Percentiles rank a stretch among this genome's conserved stretches.
These are phyloP conservation scores for Aspergillus novofumigatus DNA, from an alignment of 2,329 filamentous ascomycete species.

Conservation along the genomic window DNA sequence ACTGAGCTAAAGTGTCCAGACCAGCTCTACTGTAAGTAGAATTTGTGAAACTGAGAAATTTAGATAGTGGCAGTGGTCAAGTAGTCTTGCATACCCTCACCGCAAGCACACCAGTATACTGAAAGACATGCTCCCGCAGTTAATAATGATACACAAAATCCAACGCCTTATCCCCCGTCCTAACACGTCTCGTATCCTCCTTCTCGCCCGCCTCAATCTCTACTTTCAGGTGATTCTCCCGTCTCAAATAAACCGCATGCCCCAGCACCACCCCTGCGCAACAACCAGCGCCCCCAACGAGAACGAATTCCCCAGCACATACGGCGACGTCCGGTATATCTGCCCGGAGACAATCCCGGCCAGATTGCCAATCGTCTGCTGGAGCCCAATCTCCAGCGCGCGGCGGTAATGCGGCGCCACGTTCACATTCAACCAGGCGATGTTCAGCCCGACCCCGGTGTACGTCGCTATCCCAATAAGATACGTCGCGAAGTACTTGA, in stretches of 20 bases:
- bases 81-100: too few relatives aligned
- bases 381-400: slow-evolving; percentile 44
- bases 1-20: too few relatives aligned
- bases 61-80: too few relatives aligned
- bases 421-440: slow-evolving; percentile 49
- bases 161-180: slow-evolving; percentile 45
- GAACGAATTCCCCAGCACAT: slow-evolving; percentile 35
- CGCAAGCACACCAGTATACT: too few relatives aligned
- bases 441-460: slow-evolving; percentile 44
- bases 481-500: slow-evolving; percentile 50
- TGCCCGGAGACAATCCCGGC: slow-evolving; percentile 48
- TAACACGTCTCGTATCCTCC: slow-evolving; percentile 44
- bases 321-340: slow-evolving; percentile 38
- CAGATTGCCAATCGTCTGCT: slow-evolving; percentile 47
- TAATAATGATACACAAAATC: slow-evolving; percentile 48
- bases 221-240: slow-evolving; percentile 38
- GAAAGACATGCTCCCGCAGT: too few relatives aligned
- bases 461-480: slow-evolving; percentile 48
- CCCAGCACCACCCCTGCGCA: slow-evolving; percentile 33
- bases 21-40: too few relatives aligned
- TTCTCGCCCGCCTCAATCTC: slow-evolving; percentile 36
- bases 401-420: slow-evolving; percentile 47
- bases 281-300: slow-evolving; percentile 34
- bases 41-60: too few relatives aligned
- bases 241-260: slow-evolving; percentile 43